Evolutionary conservation across 306 rosid genomes (phyloP).

Genomic region (Ochetophila trinervis): DNA sequence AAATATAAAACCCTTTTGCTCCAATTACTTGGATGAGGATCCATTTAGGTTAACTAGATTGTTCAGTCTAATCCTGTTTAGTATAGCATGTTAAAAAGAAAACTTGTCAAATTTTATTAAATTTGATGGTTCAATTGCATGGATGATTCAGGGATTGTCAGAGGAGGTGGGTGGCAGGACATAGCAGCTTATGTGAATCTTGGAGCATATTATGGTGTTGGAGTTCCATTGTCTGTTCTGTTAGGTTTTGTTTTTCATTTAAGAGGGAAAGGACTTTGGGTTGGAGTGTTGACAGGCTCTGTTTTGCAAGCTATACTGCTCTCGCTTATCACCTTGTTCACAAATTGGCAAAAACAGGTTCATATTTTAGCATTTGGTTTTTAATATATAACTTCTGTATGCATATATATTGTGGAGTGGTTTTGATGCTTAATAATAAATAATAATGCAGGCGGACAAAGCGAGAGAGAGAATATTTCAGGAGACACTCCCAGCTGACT

Average conservation of each 20-base stretch:
- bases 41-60: too few species aligned
- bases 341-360: conserved; percentile 45
- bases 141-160: conserved; percentile 34
- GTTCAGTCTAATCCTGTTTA: background rate
- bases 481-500: background rate
- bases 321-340: conserved; percentile 20
- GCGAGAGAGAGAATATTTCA: conserved; percentile 10
- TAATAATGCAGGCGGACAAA: conserved; percentile 7
- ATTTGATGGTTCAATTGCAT: too few species aligned
- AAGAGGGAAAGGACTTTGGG: conserved; percentile 45
- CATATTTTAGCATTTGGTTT: too few species aligned
- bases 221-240: conserved; percentile 38
- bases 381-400: too few species aligned
- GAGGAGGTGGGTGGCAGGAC: conserved; percentile 48
- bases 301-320: conserved; percentile 23
- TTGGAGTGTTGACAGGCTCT: conserved; percentile 33
- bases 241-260: conserved; percentile 31
- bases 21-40: too few species aligned
- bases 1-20: too few species aligned
- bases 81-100: too few species aligned
- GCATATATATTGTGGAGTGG: too few species aligned
- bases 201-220: conserved; percentile 40
- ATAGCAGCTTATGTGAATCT: conserved; percentile 46
- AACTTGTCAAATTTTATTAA: too few species aligned
- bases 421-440: background rate